Evolutionary conservation across 106 monocot genomes (phyloP).

Genomic region (Apostasia shenzhenica): DNA sequence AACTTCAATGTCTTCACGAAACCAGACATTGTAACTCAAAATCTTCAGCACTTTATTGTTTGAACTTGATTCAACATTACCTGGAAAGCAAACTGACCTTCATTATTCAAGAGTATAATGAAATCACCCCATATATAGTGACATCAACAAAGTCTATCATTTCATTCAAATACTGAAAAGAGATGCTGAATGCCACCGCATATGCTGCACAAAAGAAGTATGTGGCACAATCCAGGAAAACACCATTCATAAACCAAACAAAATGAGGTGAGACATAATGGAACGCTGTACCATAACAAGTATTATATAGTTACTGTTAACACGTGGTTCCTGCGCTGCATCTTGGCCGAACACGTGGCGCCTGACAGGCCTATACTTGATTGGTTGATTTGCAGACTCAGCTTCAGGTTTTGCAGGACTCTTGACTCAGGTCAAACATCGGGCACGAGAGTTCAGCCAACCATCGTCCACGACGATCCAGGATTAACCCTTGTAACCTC

Average conservation of each 20-base stretch:
- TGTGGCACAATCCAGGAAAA: background rate
- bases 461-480: too few relatives aligned
- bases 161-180: background rate
- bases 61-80: constrained; percentile 1
- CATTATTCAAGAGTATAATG: background rate
- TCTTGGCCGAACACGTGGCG: too few relatives aligned
- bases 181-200: background rate
- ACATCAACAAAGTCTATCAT: background rate
- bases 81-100: constrained; percentile 8
- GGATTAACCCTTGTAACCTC: too few relatives aligned
- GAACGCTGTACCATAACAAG: too few relatives aligned
- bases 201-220: background rate
- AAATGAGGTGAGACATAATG: too few relatives aligned
- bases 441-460: too few relatives aligned
- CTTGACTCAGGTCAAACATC: too few relatives aligned
- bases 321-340: too few relatives aligned
- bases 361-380: too few relatives aligned
- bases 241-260: background rate
- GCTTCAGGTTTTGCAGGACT: too few relatives aligned
- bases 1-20: constrained; percentile 87
- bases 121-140: background rate
- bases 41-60: constrained; percentile 27
- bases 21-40: constrained; percentile 94
- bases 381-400: too few relatives aligned
- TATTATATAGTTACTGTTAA: too few relatives aligned